phyloP scores from a whole-genome alignment of 2,329 filamentous ascomycete species.

The Neopestalotiopsis rosae region DNA sequence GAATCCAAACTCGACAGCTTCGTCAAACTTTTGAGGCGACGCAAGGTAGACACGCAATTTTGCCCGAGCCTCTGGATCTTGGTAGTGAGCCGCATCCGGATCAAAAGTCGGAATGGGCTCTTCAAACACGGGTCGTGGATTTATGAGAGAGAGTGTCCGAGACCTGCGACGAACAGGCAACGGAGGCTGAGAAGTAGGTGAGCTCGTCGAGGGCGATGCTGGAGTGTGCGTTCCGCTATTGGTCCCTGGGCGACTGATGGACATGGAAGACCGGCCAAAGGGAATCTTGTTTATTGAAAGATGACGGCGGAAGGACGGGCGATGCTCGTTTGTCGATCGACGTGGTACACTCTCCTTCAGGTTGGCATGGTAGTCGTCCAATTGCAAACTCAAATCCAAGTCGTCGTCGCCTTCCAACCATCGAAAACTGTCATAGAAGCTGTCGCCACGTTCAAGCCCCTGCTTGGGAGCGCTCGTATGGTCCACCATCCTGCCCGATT shows the following conservation, averaged over 20 bases:
- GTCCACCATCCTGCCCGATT: constrained; percentile 32
- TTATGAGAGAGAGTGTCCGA: constrained; percentile 60
- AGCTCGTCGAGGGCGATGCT: constrained; percentile 33
- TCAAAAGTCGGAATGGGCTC: constrained; percentile 64
- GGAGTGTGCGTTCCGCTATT: constrained; percentile 44
- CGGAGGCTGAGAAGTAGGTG: constrained; percentile 27
- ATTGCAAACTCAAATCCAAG: constrained; percentile 67
- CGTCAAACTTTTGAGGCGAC: constrained; percentile 93
- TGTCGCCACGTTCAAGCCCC: constrained; percentile 44
- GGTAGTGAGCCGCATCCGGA: constrained; percentile 79
- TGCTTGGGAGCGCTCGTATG: constrained; percentile 28
- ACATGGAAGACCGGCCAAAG: constrained; percentile 61
- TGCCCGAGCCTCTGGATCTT: constrained; percentile 84
- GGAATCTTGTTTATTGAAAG: constrained; percentile 73
- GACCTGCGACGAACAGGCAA: constrained; percentile 56
- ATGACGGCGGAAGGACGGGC: constrained; percentile 71
- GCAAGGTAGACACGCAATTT: constrained; percentile 87
- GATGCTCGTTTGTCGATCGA: constrained; percentile 47
- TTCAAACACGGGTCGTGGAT: constrained; percentile 49
- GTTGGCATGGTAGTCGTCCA: constrained; percentile 75
- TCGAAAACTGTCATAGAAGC: constrained; percentile 70
- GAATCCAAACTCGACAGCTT: constrained; percentile 93
- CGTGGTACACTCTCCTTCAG: constrained; percentile 56
- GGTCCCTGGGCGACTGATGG: constrained; percentile 52
- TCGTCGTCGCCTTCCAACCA: constrained; percentile 78